Percentiles rank a stretch among this genome's conserved stretches.
Conservation (phyloP, 495 filamentous ascomycete genomes). For the Elaphomyces granulatus region DNA sequence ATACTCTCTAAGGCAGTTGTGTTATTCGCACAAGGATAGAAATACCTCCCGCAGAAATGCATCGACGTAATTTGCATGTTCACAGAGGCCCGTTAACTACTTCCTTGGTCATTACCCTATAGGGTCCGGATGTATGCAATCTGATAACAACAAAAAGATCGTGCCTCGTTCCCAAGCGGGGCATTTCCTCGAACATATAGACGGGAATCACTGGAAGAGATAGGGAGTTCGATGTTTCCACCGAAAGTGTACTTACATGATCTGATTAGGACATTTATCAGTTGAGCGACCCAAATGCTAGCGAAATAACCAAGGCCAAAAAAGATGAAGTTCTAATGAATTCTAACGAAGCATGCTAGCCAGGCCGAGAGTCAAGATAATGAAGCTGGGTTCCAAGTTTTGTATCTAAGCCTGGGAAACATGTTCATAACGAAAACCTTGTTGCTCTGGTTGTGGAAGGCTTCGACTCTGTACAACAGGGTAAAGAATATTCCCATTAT, state of each 20-base stretch:
- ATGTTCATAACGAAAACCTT: constrained; percentile 44
- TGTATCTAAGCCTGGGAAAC: constrained; percentile 5
- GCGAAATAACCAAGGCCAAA: constrained; percentile 41
- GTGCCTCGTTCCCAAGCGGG: not conserved
- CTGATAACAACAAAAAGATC: constrained; percentile 9
- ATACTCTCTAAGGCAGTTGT: too few species aligned
- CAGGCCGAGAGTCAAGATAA: not conserved
- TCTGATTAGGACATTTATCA: constrained; percentile 27
- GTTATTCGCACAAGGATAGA: too few species aligned
- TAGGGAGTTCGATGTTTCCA: constrained; percentile 8
- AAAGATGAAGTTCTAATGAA: constrained; percentile 34
- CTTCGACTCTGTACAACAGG: constrained; percentile 40
- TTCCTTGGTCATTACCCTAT: too few species aligned
- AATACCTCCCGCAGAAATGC: too few species aligned
- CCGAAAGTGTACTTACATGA: constrained; percentile 40
- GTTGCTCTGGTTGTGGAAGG: constrained; percentile 34
- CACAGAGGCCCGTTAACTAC: too few species aligned
- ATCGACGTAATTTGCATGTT: too few species aligned
- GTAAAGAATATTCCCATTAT: constrained; percentile 35
- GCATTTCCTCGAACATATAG: constrained; percentile 1
- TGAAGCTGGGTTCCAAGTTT: not conserved
- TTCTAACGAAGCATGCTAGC: not conserved
- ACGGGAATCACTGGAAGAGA: not conserved
- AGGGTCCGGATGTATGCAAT: constrained; percentile 13
- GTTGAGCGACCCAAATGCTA: constrained; percentile 35